Evolutionary conservation across 805 yeast genomes (phyloP).

Genomic region (Kazachstania viticola): DNA sequence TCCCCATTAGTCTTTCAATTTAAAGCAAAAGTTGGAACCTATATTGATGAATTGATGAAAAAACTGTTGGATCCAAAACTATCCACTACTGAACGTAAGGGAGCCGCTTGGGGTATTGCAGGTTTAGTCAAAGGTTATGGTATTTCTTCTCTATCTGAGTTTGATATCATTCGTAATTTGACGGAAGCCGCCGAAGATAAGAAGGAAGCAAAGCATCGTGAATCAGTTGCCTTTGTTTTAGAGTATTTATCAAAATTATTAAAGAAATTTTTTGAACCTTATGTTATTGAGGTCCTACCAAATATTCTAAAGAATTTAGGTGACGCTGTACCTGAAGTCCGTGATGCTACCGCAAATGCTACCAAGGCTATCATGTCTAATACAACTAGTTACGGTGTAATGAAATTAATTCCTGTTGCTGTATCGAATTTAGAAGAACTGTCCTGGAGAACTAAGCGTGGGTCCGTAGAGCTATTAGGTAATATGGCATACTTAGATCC

Average conservation of each 20-base stretch:
- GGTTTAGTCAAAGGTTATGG: slow-evolving; percentile 91
- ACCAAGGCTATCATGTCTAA: slow-evolving; percentile 80
- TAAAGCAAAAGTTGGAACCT: slow-evolving; percentile 36
- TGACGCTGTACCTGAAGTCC: slow-evolving; percentile 72
- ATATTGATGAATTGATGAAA: slow-evolving; percentile 47
- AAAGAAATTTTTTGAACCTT: slow-evolving; percentile 82
- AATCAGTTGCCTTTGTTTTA: slow-evolving; percentile 78
- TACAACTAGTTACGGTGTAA: slow-evolving; percentile 88
- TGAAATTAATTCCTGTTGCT: slow-evolving; percentile 82
- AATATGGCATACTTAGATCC: slow-evolving; percentile 98
- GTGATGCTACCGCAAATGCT: slow-evolving; percentile 81
- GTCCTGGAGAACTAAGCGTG: slow-evolving; percentile 94
- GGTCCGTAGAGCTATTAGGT: slow-evolving; percentile 91
- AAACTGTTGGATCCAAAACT: slow-evolving; percentile 40
- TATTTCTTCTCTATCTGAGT: slow-evolving; percentile 59
- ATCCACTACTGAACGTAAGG: slow-evolving; percentile 51
- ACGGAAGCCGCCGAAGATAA: slow-evolving; percentile 82
- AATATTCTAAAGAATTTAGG: slow-evolving; percentile 72
- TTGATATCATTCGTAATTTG: slow-evolving; percentile 64
- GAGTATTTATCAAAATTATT: slow-evolving; percentile 72
- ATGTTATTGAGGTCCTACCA: slow-evolving; percentile 81
- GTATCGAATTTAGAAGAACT: slow-evolving; percentile 74
- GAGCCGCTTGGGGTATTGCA: slow-evolving; percentile 93
- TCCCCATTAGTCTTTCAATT: slow-evolving; percentile 67
- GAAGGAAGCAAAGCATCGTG: slow-evolving; percentile 60